Conservation (phyloP, 1,284 basidiomycete genomes). For the Marasmius oreades region DNA sequence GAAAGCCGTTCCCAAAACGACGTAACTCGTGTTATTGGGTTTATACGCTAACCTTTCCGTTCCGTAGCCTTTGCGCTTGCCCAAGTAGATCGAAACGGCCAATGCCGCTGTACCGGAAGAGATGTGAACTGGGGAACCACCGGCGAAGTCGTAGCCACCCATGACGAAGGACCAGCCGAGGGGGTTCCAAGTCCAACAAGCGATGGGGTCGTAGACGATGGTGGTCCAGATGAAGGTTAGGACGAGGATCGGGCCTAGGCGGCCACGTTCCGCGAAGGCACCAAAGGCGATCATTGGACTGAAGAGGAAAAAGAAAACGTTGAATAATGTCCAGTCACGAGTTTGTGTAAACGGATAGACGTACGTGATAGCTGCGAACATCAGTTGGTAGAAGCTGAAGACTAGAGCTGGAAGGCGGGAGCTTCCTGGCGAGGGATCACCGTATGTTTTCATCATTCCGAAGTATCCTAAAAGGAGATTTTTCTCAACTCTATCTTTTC, state of each 20-base stretch:
- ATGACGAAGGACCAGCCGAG: conserved; percentile 4
- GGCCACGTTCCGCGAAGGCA: conserved; percentile 89
- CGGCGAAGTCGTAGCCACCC: conserved; percentile 91
- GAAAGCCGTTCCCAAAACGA: conserved; percentile 89
- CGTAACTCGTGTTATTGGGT: conserved; percentile 83
- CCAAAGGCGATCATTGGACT: conserved; percentile 85
- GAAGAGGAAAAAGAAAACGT: too few relatives aligned
- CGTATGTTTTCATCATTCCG: conserved; percentile 79
- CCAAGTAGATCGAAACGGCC: conserved; percentile 90
- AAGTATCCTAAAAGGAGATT: conserved; percentile 57
- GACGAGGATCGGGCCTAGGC: conserved; percentile 82
- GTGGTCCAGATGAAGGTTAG: conserved; percentile 94
- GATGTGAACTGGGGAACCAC: conserved; percentile 94
- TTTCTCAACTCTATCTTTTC: conserved; percentile 23
- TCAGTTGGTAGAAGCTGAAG: conserved; percentile 87
- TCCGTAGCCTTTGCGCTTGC: conserved; percentile 88
- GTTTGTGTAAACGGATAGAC: too few relatives aligned
- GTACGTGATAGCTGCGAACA: conserved; percentile 85
- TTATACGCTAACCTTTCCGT: conserved; percentile 90
- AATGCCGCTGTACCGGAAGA: conserved; percentile 88
- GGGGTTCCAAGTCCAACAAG: conserved; percentile 76
- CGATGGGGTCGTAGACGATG: conserved; percentile 90
- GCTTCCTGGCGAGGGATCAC: conserved; percentile 72
- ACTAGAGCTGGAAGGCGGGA: conserved; percentile 75
- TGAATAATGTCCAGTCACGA: too few relatives aligned